Evolutionary conservation across 768 basidiomycete genomes (phyloP).

Genomic region (Suillus bovinus): DNA sequence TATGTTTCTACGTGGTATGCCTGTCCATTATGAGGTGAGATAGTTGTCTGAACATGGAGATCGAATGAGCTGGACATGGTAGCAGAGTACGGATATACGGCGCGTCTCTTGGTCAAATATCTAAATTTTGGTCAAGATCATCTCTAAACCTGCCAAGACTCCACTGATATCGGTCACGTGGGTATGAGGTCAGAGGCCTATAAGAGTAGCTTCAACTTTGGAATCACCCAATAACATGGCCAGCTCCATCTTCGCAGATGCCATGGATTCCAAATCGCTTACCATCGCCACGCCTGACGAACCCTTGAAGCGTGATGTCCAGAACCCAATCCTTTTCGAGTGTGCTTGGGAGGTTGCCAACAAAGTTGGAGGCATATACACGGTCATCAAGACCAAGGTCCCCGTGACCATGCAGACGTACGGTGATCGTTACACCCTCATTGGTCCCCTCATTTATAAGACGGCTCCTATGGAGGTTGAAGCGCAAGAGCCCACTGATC

Average conservation of each 20-base stretch:
- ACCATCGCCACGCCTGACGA: slow-evolving; percentile 23
- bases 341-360: slow-evolving; percentile 99
- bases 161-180: slow-evolving; percentile 8
- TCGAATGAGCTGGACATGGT: slow-evolving; percentile 6
- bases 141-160: neutral
- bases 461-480: slow-evolving; percentile 99
- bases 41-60: slow-evolving; percentile 64
- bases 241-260: slow-evolving; percentile 7
- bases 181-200: slow-evolving; percentile 7
- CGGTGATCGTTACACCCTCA: slow-evolving; percentile 92
- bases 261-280: slow-evolving; percentile 6
- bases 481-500: slow-evolving; percentile 83
- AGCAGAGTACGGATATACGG: neutral
- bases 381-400: slow-evolving; percentile 99
- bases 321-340: slow-evolving; percentile 84
- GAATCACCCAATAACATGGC: neutral
- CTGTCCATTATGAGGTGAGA: slow-evolving; percentile 74
- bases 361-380: slow-evolving; percentile 99
- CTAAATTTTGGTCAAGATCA: neutral
- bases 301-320: slow-evolving; percentile 62
- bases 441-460: slow-evolving; percentile 98
- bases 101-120: neutral
- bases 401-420: slow-evolving; percentile 97
- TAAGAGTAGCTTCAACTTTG: neutral
- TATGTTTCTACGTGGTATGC: slow-evolving; percentile 63